Base-by-base conservation (phyloP, 345 rosid species). In the Cochlearia excelsa region DNA sequence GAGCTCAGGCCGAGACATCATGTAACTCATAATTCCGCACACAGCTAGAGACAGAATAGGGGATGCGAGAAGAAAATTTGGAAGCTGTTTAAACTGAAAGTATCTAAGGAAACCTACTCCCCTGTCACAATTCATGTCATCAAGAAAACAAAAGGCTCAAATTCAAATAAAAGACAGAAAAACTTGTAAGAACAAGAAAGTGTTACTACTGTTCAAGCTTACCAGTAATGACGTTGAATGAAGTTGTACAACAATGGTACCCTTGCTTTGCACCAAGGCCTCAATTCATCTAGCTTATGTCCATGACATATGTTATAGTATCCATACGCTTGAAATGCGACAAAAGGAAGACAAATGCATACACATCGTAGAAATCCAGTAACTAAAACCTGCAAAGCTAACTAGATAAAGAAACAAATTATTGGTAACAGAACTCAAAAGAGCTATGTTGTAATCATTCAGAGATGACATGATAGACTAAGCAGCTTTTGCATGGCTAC, bases 51-150 rank as follows among this genome's bases (percentile, higher is more conserved):
- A 79, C 38, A 89, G 70, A 58, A 89, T 75, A 3, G 99, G 99
- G 35, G 99, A 85, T 67, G 97, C 99, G 30, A 89, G 89, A 11
- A 93, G 83, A 84, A 93, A 93, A 75, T 89, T 93, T 50, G 99
- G 99, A 71, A 93, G 61, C 76, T 89, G 97, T 67, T 87, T 89
- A 6, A 83, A 63, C 50, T 81, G 84, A 75, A 93, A 93, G 75
- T 86, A 89, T 55, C 59, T 85, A 78, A 93, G 77, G 82, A 93
- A 89, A 29, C 99, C 99, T 58, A 83, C 94, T 69, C 89, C 84
- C 94, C 99, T 93, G 70, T 62, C 56, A 69, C 35, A 5, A 33
- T 33, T 33, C 35, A 33, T 33, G 35, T 33, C 35, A 33, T 1
- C 16, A 1, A 16, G 48, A 66, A 30, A 63, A 35, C 6, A 7